Conservation (phyloP, 371 early-diverging fungal species). For the Apophysomyces ossiformis region DNA sequence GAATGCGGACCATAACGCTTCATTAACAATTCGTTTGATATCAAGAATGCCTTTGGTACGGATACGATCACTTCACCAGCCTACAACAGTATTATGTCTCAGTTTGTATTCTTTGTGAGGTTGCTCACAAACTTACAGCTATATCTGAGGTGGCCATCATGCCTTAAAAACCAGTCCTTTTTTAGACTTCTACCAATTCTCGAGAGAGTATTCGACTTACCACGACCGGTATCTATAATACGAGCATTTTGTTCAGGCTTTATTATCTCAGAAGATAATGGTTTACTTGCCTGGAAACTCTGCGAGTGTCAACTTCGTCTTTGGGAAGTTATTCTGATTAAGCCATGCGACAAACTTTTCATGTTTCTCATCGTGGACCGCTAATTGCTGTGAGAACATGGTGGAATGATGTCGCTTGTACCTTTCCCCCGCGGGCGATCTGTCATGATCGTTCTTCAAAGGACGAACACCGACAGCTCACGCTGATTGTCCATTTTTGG, state of each 20-base stretch:
- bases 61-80: constrained; percentile 64
- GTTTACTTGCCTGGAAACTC: constrained; percentile 55
- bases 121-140: constrained; percentile 32
- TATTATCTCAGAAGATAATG: background rate
- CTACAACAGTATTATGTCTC: constrained; percentile 15
- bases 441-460: constrained; percentile 1
- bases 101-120: background rate
- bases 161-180: constrained; percentile 19
- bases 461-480: background rate
- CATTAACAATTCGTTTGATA: constrained; percentile 44
- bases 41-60: constrained; percentile 57
- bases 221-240: constrained; percentile 61
- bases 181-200: background rate
- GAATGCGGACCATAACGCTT: constrained; percentile 40
- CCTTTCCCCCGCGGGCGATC: background rate
- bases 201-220: constrained; percentile 18
- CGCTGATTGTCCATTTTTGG: background rate
- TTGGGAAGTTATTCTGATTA: constrained; percentile 51
- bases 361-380: constrained; percentile 54
- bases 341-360: constrained; percentile 58
- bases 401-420: background rate
- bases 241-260: background rate
- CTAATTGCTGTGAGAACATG: constrained; percentile 16
- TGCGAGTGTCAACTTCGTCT: constrained; percentile 59
- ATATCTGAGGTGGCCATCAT: constrained; percentile 70